Evolutionary conservation across 441 rosid genomes (phyloP), one percentile per base, ranked within the genome.

Genomic region (Erysimum pusillum): DNA sequence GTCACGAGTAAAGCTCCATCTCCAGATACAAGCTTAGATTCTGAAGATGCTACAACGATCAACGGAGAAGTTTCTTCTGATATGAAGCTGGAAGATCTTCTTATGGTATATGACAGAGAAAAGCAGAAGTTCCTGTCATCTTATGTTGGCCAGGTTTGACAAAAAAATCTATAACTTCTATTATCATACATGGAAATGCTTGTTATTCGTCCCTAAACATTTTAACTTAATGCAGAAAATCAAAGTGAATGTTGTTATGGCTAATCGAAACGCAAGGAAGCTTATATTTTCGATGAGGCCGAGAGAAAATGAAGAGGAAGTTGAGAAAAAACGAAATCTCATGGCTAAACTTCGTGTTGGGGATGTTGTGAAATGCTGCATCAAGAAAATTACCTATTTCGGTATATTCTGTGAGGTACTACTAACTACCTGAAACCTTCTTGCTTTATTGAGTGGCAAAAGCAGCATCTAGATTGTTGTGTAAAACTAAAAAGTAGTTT

Each of bases 341-440:
- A 95, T 95, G 99, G 92, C 91, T 41, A 91, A 82, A 82, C 98
- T 95, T 84, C 88, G 90, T 46, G 84, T 93, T 20, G 98, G 99
- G 53, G 98, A 95, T 82, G 85, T 93, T 70, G 94, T 93, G 76
- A 90, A 93, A 79, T 88, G 95, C 73, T 80, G 87, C 82, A 85
- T 91, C 81, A 87, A 79, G 83, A 91, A 89, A 77, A 91, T 93
- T 35, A 85, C 91, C 62, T 90, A 95, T 76, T 92, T 89, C 61
- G 96, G 95, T 71, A 85, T 93, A 46, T 91, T 92, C 82, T 96
- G 92, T 32, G 97, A 95, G 94, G 96, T 92, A 84, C n/a, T 20
- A 22, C 44, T 12, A 48, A 15, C 53, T 48, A 18, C 4, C 6
- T 2, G 54, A 51, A 51, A 12, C 7, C 31, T 56, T 45, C 49